A percentile compares a stretch with the other conserved stretches of the same genome.
Evolutionary conservation across 805 yeast species (phyloP).

Genomic region (Soucietia sequanensis): DNA sequence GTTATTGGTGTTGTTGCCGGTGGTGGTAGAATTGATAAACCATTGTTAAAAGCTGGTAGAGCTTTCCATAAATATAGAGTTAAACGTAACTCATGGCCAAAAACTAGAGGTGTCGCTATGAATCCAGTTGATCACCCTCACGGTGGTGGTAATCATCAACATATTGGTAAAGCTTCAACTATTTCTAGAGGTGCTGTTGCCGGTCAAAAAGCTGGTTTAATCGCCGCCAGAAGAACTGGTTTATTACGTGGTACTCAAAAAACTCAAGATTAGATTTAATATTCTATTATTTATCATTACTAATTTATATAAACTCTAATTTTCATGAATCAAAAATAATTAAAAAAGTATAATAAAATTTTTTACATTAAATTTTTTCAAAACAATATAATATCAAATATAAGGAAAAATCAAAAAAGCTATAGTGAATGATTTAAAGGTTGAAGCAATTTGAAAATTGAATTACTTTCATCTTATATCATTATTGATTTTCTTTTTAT

Average conservation of each 20-base stretch:
- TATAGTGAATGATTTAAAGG: no score
- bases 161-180: constrained; percentile 99
- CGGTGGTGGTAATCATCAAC: constrained; percentile 98
- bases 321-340: no score
- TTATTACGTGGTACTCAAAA: constrained; percentile 99
- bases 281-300: no score
- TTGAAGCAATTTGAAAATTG: no score
- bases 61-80: constrained; percentile 99
- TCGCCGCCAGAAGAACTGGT: constrained; percentile 99
- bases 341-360: no score
- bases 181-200: constrained; percentile 99
- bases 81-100: constrained; percentile 99
- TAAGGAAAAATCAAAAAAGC: no score
- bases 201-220: constrained; percentile 99
- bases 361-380: no score
- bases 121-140: constrained; percentile 99
- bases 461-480: no score
- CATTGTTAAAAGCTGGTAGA: constrained; percentile 99
- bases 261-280: constrained; percentile 42
- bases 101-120: constrained; percentile 99
- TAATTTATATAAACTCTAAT: no score
- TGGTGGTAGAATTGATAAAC: constrained; percentile 99
- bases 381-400: no score
- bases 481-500: no score
- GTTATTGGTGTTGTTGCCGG: constrained; percentile 99